Evolutionary conservation across 2,329 filamentous ascomycete species (phyloP).

Genomic region (Talaromyces sp.): DNA sequence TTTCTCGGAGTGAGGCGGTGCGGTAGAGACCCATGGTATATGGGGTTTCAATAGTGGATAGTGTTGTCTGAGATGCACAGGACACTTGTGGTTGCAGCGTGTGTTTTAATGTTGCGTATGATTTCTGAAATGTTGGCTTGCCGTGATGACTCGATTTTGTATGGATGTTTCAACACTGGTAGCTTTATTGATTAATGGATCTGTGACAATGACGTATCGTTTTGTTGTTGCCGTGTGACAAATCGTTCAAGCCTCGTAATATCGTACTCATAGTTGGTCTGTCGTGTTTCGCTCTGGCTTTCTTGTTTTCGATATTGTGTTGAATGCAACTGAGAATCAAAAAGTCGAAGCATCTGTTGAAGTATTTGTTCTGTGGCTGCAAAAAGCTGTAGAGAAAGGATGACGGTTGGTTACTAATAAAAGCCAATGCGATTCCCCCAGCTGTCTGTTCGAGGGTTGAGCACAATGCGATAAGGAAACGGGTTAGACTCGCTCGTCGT

Average conservation of each 20-base stretch:
- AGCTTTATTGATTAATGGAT: slow-evolving; percentile 1
- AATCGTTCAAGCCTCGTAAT: background rate
- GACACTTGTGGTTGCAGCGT: background rate
- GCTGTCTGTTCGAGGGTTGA: slow-evolving; percentile 75
- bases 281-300: background rate
- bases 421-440: slow-evolving; percentile 78
- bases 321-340: background rate
- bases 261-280: background rate
- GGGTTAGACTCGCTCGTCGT: slow-evolving; percentile 88
- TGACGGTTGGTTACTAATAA: slow-evolving; percentile 44
- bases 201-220: background rate
- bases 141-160: slow-evolving; percentile 10
- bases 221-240: background rate
- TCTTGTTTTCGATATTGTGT: background rate
- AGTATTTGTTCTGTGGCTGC: background rate
- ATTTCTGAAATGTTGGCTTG: background rate
- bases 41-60: background rate
- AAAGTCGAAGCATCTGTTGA: background rate
- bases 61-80: background rate
- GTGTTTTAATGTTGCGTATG: background rate
- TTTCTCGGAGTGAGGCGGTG: background rate
- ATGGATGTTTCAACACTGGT: slow-evolving; percentile 1
- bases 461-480: slow-evolving; percentile 87
- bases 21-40: background rate
- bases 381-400: background rate